Base-by-base conservation (phyloP, 495 filamentous ascomycete species). In the Aspergillus egyptiacus region DNA sequence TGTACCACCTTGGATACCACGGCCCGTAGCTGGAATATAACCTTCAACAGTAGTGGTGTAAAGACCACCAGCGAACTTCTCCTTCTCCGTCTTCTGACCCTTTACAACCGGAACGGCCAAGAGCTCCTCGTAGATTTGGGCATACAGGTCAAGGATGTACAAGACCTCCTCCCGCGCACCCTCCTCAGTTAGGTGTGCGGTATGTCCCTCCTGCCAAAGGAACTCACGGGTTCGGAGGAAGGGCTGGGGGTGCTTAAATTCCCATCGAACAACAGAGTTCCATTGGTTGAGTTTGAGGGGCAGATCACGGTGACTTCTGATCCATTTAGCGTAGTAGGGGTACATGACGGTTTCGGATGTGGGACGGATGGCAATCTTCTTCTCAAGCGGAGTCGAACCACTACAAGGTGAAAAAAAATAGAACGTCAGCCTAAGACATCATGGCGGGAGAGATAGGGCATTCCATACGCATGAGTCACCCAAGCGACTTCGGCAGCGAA, bases 151-250 rank as follows among this genome's bases (percentile, higher is more conserved):
- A n/a, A 98, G 79, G 46, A 98, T 97, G 64, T 94, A 76, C 46
- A 87, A 61, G 9, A 98, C 93, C 64, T 98, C 93, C 59, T 86
- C 75, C 14, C 76, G 82, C 27, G 93, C 91, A 37, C 74, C 75
- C 44, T 83, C 72, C 59, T 90, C 76, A 6, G 83, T 91, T 49
- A 96, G 64, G 68, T 96, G 91, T 9, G 93, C 93, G 6, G 93
- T 98, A 72, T 98, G 93, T 24, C 93, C 94, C 68, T 98, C 93
- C 63, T 98, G 94, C 93, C 93, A 98, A 36, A 96, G 71, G 69
- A 98, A 98, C 64, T 98, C 93, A 58, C 93, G 72, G 40, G 91
- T 89, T 51, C 93, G 74, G 18, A 98, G 72, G 75, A 98, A 96
- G 5, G 93, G 93, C 61, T 91, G 91, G 18, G 91, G 90, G 62